Evolutionary conservation across 1,139 yeast genomes (phyloP), one percentile per base, ranked within the genome.

Genomic region (Eremothecium coryli): DNA sequence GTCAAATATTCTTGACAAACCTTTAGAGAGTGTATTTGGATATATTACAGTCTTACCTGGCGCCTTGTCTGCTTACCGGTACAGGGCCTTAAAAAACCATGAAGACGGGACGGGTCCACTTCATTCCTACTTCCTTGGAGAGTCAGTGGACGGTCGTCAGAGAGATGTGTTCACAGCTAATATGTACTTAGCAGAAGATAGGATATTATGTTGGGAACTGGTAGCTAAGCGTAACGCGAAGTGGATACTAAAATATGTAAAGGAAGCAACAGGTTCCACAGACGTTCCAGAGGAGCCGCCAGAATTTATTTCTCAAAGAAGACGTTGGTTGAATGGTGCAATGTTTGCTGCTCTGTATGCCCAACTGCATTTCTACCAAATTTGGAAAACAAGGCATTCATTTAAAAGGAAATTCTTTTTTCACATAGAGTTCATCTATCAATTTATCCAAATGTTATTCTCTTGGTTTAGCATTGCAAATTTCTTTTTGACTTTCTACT

Each of bases 251-350:
- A 85, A 85, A 54, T 88, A 88, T 56, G 97, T 90, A 35, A 81
- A 82, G 50, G 82, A 76, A 59, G 96, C 97, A 2, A 80, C 82
- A 18, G 98, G 97, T 47, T 97, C 88, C 56, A 90, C 98, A 0
- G 98, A 90, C 70, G 96, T 90, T 32, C 98, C 98, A 3, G 96
- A 88, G 54, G 67, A 76, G 4, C 68, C 88, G 30, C 73, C 97
- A 0, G 98, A 90, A 57, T 88, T 90, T 54, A 76, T 90, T 39
- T 77, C 94, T 11, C 98, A 90, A 62, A 76, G 98, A 65, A 75
- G 98, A 64, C 76, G 98, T 64, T 90, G 98, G 98, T 73, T 90
- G 37, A 90, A 90, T 58, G 98, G 98, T 63, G 95, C 98, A 0
- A 76, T 88, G 53, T 90, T 90, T 62, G 97, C 98, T 2, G 97